Evolutionary conservation across 768 basidiomycete genomes (phyloP).

Genomic region (Pleurotus pulmonarius): DNA sequence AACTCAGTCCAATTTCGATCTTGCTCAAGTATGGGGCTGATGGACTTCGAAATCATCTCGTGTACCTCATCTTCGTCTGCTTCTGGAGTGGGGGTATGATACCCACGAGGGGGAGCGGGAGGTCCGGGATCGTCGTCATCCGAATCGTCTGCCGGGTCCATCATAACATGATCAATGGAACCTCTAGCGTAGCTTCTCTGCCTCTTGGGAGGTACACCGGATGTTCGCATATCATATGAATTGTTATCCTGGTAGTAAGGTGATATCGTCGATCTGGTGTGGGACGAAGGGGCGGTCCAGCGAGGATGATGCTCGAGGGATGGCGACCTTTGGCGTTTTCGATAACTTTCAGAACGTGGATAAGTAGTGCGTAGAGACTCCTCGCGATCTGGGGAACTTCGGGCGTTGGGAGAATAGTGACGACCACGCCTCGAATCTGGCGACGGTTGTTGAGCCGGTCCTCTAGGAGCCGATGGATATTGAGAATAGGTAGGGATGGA

Average conservation of each 20-base stretch:
- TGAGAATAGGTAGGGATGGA: slow-evolving; percentile 1
- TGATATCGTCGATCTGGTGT: not conserved
- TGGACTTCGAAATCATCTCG: slow-evolving; percentile 36
- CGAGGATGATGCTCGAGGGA: slow-evolving; percentile 2
- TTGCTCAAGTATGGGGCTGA: slow-evolving; percentile 39
- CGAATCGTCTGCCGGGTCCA: not conserved
- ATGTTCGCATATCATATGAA: not conserved
- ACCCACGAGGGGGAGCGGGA: slow-evolving; percentile 13
- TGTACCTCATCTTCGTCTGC: slow-evolving; percentile 36
- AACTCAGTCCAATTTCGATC: slow-evolving; percentile 43
- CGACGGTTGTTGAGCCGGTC: not conserved
- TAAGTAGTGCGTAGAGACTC: not conserved
- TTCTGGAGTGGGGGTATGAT: slow-evolving; percentile 26
- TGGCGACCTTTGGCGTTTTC: not conserved
- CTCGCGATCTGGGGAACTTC: not conserved
- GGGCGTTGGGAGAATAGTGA: no score
- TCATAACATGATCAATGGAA: not conserved
- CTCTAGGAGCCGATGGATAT: not conserved
- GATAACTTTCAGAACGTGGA: not conserved
- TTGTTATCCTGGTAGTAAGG: not conserved
- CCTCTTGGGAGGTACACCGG: slow-evolving; percentile 2
- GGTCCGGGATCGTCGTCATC: not conserved
- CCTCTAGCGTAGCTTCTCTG: slow-evolving; percentile 3
- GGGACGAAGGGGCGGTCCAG: not conserved
- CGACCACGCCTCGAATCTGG: not conserved